These are phyloP conservation scores for Mycogone perniciosa DNA, from an alignment of 2,329 filamentous ascomycete species.

Conservation along the genomic window DNA sequence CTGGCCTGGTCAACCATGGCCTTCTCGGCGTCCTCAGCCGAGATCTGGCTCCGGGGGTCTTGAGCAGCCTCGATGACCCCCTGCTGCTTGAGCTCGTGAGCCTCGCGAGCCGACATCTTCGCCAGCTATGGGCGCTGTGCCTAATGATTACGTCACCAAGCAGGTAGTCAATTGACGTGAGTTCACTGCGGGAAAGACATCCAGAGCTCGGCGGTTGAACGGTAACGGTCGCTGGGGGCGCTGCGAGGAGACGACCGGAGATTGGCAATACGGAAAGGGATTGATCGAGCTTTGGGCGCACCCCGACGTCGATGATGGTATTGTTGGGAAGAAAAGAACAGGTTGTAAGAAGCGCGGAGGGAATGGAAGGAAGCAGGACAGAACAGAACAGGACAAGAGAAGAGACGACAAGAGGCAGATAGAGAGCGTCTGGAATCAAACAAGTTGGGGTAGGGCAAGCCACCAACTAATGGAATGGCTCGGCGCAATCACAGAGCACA, in stretches of 20 bases:
- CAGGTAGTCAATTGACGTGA: conserved; percentile 9
- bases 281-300: background rate
- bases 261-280: background rate
- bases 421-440: conserved; percentile 4
- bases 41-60: conserved; percentile 61
- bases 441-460: conserved; percentile 6
- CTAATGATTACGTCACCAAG: conserved; percentile 3
- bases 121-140: conserved; percentile 10
- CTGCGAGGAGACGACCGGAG: background rate
- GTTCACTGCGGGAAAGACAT: conserved; percentile 11
- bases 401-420: conserved; percentile 7
- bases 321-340: no score
- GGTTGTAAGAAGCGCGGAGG: no score
- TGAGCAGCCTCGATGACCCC: conserved; percentile 71
- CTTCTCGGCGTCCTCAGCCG: conserved; percentile 64
- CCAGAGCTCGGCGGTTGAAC: conserved; percentile 7
- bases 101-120: conserved; percentile 30
- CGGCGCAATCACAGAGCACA: conserved; percentile 5
- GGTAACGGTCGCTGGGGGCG: conserved; percentile 6
- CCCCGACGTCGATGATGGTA: no score
- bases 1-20: conserved; percentile 70
- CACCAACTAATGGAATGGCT: conserved; percentile 12
- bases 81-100: conserved; percentile 69
- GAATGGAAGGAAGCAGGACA: background rate
- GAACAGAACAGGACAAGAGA: background rate